These are phyloP conservation scores for Mycena metata DNA, from an alignment of 768 basidiomycete species.

Conservation along the genomic window DNA sequence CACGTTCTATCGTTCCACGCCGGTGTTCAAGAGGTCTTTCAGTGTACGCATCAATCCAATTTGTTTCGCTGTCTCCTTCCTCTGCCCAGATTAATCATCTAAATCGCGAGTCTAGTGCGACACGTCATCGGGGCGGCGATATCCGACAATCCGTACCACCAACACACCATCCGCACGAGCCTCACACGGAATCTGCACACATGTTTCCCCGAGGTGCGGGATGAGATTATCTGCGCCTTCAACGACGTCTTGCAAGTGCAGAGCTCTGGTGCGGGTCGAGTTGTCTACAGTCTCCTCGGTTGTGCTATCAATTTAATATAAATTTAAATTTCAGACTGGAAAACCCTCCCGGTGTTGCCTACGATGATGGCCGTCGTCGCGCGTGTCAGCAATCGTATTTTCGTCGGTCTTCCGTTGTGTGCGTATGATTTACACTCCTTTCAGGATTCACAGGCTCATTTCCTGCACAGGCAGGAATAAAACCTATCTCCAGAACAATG, in stretches of 20 bases:
- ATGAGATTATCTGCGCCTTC: constrained; percentile 48
- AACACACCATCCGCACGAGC: constrained; percentile 1
- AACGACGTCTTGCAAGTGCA: constrained; percentile 18
- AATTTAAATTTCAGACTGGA: constrained; percentile 38
- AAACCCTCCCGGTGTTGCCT: constrained; percentile 22
- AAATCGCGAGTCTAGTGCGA: not conserved
- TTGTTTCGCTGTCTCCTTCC: no score
- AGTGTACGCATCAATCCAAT: not conserved
- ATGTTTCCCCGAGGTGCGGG: constrained; percentile 47
- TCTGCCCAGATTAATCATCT: not conserved
- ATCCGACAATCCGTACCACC: not conserved
- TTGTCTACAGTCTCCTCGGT: not conserved
- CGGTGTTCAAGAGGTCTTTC: constrained; percentile 48
- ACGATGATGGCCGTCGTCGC: constrained; percentile 38
- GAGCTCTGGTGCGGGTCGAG: not conserved
- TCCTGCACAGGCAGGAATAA: constrained; percentile 34
- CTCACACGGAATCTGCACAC: constrained; percentile 41
- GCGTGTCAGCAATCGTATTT: constrained; percentile 43
- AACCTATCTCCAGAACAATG: constrained; percentile 31
- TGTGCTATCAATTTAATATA: not conserved
- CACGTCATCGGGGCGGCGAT: not conserved
- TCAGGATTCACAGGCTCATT: not conserved
- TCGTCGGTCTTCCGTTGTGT: constrained; percentile 43
- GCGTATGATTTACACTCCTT: constrained; percentile 28
- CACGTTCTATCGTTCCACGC: constrained; percentile 53